phyloP scores from a whole-genome alignment of 208 protist species.

The Porcisia hertigi region DNA sequence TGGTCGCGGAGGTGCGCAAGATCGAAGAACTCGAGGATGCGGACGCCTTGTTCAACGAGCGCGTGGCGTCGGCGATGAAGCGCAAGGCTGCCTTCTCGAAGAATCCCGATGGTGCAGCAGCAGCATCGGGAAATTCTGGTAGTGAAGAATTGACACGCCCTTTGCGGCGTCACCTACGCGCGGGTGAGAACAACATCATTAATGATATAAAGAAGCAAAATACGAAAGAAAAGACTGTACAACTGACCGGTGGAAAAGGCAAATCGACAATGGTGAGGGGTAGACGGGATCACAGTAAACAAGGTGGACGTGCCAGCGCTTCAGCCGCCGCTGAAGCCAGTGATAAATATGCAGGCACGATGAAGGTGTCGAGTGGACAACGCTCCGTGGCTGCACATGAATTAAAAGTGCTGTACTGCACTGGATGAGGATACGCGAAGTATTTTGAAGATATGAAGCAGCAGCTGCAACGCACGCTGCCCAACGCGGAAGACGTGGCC shows the following conservation, averaged over 20 bases:
- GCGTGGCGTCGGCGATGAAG: slow-evolving; percentile 24
- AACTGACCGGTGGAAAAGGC: slow-evolving; percentile 20
- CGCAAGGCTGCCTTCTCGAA: slow-evolving; percentile 20
- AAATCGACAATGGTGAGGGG: not conserved
- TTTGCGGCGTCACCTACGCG: not conserved
- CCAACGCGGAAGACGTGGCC: slow-evolving; percentile 40
- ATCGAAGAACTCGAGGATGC: slow-evolving; percentile 43
- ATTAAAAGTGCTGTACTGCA: slow-evolving; percentile 65
- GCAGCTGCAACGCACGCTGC: slow-evolving; percentile 35
- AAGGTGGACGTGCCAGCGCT: not conserved
- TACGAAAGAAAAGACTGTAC: slow-evolving; percentile 16
- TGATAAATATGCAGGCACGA: not conserved
- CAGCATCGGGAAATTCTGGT: slow-evolving; percentile 1
- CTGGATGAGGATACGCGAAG: slow-evolving; percentile 79
- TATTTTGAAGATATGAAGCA: slow-evolving; percentile 70
- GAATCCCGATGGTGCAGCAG: slow-evolving; percentile 2
- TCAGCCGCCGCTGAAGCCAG: not conserved
- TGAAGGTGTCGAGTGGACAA: not conserved
- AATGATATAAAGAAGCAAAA: slow-evolving; percentile 18
- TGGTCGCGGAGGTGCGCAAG: slow-evolving; percentile 40
- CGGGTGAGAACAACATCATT: slow-evolving; percentile 13
- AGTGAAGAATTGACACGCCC: not conserved
- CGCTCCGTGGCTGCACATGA: slow-evolving; percentile 11
- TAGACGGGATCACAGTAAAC: not conserved
- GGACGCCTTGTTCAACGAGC: slow-evolving; percentile 29